A percentile compares a stretch with the other conserved stretches of the same genome.
Evolutionary conservation across 164 flowering plant genomes (phyloP).

Genomic region (Pachysandra terminalis): DNA sequence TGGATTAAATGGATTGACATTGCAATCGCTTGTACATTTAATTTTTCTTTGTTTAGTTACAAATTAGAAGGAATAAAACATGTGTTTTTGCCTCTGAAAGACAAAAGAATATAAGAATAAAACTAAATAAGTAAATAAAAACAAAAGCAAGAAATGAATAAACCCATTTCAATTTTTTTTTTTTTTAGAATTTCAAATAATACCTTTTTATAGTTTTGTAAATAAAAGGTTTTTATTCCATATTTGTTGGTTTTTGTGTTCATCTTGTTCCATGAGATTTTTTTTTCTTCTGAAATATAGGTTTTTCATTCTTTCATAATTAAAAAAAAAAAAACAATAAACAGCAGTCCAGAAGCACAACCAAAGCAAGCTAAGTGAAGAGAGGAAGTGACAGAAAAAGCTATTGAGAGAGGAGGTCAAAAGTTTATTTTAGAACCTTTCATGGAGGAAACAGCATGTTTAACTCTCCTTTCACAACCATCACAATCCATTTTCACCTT

Average conservation of each 20-base stretch:
- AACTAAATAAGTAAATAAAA: too few species aligned
- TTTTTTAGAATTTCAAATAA: background rate
- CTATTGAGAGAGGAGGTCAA: slow-evolving; percentile 10
- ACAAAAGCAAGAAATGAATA: too few species aligned
- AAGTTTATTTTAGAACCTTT: slow-evolving; percentile 40
- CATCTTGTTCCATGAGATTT: too few species aligned
- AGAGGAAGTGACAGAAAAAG: background rate
- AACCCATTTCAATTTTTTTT: background rate
- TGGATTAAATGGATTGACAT: background rate
- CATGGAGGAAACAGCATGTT: slow-evolving; percentile 50
- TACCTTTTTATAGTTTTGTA: background rate
- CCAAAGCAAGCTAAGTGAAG: background rate
- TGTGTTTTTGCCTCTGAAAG: background rate
- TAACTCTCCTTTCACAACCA: slow-evolving; percentile 79
- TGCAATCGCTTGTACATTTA: background rate
- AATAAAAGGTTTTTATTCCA: too few species aligned
- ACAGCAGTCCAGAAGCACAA: background rate
- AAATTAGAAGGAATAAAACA: background rate
- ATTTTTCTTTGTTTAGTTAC: too few species aligned
- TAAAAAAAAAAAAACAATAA: background rate
- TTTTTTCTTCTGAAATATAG: background rate
- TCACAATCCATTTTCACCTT: slow-evolving; percentile 85
- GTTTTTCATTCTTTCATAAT: background rate
- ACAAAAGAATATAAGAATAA: background rate
- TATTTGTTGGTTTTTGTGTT: too few species aligned